Percentiles rank a stretch among this genome's conserved stretches.
Evolutionary conservation across 169 alveolate species (phyloP).

Genomic region (Neospora caninum): DNA sequence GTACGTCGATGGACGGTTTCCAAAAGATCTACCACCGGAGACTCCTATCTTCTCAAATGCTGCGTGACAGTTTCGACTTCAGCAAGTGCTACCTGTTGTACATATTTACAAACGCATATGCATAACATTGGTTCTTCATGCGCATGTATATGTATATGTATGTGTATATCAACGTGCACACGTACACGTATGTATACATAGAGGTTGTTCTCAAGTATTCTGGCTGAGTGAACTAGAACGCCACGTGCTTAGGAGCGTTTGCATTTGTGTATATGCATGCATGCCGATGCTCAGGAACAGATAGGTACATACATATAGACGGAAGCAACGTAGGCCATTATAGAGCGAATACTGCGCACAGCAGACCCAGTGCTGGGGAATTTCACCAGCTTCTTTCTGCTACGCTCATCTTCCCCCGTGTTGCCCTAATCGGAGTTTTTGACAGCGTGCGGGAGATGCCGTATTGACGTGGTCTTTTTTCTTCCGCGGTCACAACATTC

Average conservation of each 20-base stretch:
- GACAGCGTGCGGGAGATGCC: no score
- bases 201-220: neutral
- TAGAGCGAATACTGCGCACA: no score
- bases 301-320: neutral
- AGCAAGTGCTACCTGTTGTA: neutral
- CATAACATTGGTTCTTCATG: neutral
- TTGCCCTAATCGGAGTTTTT: no score
- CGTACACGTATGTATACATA: neutral
- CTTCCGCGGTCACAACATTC: no score
- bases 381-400: no score
- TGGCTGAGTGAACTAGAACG: neutral
- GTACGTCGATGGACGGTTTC: neutral
- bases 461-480: no score
- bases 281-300: neutral
- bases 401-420: no score
- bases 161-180: neutral
- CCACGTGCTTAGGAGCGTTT: neutral
- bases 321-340: neutral
- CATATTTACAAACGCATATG: neutral
- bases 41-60: neutral
- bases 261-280: neutral
- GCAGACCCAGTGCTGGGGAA: no score
- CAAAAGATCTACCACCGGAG: neutral
- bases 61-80: neutral
- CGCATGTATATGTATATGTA: neutral